These are phyloP conservation scores for Pseudocohnilembus persalinus DNA, from an alignment of 169 alveolate genomes.

Conservation along the genomic window DNA sequence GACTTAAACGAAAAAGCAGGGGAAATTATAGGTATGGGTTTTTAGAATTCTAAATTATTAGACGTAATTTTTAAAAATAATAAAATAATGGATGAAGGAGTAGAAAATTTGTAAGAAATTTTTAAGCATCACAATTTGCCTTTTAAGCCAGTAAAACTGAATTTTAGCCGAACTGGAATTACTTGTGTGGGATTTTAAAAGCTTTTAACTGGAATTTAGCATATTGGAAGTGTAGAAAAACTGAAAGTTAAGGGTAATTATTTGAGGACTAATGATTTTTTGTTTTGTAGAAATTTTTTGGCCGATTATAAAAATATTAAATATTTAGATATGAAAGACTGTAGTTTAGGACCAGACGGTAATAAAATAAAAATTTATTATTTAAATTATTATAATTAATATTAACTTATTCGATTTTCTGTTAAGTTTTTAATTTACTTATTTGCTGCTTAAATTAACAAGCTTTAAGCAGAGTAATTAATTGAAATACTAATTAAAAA, in stretches of 20 bases:
- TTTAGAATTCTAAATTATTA: neutral
- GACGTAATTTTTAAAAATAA: neutral
- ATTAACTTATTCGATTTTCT: too few relatives aligned
- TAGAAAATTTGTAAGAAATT: neutral
- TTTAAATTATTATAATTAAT: too few relatives aligned
- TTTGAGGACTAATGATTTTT: too few relatives aligned
- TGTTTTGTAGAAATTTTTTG: too few relatives aligned
- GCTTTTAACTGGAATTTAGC: neutral
- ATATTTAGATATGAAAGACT: neutral
- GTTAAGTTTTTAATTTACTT: too few relatives aligned
- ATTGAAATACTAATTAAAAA: too few relatives aligned
- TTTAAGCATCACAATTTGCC: neutral
- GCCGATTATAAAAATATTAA: neutral
- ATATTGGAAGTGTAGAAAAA: neutral
- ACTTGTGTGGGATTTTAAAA: neutral
- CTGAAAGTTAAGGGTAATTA: too few relatives aligned
- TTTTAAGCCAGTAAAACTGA: neutral
- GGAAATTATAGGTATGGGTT: neutral
- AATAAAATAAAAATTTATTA: too few relatives aligned
- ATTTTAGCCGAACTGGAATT: neutral
- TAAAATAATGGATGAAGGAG: neutral
- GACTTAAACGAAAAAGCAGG: neutral
- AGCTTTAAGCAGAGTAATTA: too few relatives aligned
- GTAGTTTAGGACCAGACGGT: neutral
- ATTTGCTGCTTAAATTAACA: too few relatives aligned